Conservation (phyloP, 2,329 filamentous ascomycete species). For the Sporothrix pallida region DNA sequence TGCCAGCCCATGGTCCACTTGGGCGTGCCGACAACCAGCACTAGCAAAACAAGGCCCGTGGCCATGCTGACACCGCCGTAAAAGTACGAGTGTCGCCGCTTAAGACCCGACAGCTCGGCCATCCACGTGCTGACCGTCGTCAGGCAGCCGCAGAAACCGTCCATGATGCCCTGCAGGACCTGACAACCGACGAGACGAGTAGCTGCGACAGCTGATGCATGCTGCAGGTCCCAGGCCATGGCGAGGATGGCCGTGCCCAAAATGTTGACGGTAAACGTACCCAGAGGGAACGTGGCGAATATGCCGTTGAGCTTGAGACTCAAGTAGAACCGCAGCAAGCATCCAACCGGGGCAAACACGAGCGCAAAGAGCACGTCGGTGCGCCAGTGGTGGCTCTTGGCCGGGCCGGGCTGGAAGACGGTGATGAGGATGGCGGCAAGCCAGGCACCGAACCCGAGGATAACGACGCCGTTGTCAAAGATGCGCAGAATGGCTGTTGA, state of each 20-base stretch:
- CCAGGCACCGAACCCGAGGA: constrained; percentile 78
- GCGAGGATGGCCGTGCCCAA: constrained; percentile 76
- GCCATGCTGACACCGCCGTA: constrained; percentile 70
- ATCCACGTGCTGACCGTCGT: constrained; percentile 74
- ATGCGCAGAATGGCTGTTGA: constrained; percentile 54
- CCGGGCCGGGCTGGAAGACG: constrained; percentile 69
- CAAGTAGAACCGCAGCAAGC: constrained; percentile 74
- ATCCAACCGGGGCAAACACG: constrained; percentile 82
- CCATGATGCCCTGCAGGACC: constrained; percentile 65
- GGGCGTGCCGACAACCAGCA: constrained; percentile 76
- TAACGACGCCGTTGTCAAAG: constrained; percentile 65
- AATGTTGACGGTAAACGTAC: constrained; percentile 84
- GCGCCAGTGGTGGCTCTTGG: constrained; percentile 69
- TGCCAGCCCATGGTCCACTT: constrained; percentile 69
- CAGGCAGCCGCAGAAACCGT: constrained; percentile 71
- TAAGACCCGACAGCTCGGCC: constrained; percentile 61
- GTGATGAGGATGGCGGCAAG: constrained; percentile 74
- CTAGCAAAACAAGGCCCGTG: constrained; percentile 62
- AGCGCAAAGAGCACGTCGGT: constrained; percentile 75
- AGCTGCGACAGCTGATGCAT: constrained; percentile 52
- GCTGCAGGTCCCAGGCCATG: constrained; percentile 80
- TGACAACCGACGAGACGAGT: constrained; percentile 65
- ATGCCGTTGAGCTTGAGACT: constrained; percentile 73
- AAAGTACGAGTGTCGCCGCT: constrained; percentile 62
- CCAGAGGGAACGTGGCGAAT: constrained; percentile 73